A percentile compares a stretch with the other conserved stretches of the same genome.
Conservation (phyloP, 495 filamentous ascomycete genomes). For the Hypoxylon rickii region DNA sequence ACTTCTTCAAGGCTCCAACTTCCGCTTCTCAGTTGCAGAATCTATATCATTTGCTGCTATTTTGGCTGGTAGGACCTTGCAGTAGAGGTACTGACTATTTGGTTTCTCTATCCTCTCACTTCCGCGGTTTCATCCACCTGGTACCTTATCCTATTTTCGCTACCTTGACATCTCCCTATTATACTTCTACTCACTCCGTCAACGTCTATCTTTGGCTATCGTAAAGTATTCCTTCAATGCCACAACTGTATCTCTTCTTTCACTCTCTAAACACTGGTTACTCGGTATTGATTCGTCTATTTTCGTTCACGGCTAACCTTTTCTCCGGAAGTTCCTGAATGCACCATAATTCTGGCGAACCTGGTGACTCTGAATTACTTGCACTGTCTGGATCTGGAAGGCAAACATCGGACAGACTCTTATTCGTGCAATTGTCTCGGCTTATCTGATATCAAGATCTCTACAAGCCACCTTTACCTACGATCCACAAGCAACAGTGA, state of each 20-base stretch:
- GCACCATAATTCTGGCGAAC: neutral
- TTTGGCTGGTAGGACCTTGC: constrained; percentile 11
- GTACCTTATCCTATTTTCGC: constrained; percentile 1
- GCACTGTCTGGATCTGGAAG: neutral
- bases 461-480: no score
- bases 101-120: constrained; percentile 7
- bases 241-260: neutral
- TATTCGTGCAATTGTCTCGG: no score
- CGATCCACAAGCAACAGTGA: neutral
- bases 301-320: neutral
- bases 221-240: constrained; percentile 7
- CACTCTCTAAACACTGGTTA: constrained; percentile 10
- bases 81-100: constrained; percentile 4
- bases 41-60: neutral
- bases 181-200: neutral
- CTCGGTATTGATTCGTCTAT: constrained; percentile 10
- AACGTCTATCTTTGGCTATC: neutral
- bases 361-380: neutral
- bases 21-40: constrained; percentile 10
- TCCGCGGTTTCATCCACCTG: constrained; percentile 4
- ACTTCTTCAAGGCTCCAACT: constrained; percentile 16
- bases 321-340: neutral
- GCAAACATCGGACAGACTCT: neutral
- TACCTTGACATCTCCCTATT: constrained; percentile 23
- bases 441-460: no score